Evolutionary conservation across 352 stramenopile genomes (phyloP).

Genomic region (Pythium scleroteichum): DNA sequence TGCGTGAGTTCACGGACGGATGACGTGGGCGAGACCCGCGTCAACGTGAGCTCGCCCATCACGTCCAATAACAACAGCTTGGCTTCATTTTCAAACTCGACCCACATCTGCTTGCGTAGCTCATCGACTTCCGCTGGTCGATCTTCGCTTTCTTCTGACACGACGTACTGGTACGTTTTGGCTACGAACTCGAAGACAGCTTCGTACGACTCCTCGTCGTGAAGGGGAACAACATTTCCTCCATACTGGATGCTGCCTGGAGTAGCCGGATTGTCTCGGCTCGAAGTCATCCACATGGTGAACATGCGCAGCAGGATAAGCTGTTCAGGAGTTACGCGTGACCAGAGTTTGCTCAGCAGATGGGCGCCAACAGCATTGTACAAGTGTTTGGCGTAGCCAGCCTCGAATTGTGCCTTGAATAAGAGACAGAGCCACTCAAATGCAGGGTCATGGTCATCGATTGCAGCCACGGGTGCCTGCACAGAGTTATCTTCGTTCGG

Average conservation of each 20-base stretch:
- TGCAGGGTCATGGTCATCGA: constrained; percentile 54
- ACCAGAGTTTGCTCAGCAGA: constrained; percentile 80
- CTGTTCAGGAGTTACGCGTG: constrained; percentile 77
- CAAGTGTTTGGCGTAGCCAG: constrained; percentile 46
- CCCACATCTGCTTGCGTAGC: constrained; percentile 70
- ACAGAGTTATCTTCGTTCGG: constrained; percentile 10
- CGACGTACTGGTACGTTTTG: constrained; percentile 54
- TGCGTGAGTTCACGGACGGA: constrained; percentile 6
- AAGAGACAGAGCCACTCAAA: constrained; percentile 81
- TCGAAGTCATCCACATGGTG: constrained; percentile 56
- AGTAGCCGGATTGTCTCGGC: background rate
- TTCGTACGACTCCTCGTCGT: constrained; percentile 10
- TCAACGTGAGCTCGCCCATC: constrained; percentile 57
- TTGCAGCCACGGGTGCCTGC: background rate
- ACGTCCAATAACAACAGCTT: constrained; percentile 77
- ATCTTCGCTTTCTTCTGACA: constrained; percentile 48
- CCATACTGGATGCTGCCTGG: background rate
- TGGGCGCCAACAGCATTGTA: constrained; percentile 76
- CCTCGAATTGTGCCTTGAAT: constrained; percentile 61
- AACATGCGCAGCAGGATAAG: constrained; percentile 81
- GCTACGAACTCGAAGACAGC: constrained; percentile 56
- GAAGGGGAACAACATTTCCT: background rate
- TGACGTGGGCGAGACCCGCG: background rate
- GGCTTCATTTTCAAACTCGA: constrained; percentile 70
- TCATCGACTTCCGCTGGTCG: constrained; percentile 58